phyloP scores from a whole-genome alignment of 1,139 yeast species.

The Oligophagozyma castellii region DNA sequence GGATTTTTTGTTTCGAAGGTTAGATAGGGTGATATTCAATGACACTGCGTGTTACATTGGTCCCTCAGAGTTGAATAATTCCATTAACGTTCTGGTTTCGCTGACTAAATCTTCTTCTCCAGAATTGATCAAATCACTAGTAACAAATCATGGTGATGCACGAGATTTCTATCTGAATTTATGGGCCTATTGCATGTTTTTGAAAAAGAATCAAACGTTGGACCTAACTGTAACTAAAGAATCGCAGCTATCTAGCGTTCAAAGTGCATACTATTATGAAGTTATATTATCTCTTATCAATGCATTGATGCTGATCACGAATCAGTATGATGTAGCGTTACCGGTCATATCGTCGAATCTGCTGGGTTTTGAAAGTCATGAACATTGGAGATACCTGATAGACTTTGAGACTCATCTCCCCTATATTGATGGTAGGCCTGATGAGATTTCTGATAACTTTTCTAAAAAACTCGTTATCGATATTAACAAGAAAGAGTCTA shows the following conservation, averaged over 20 bases:
- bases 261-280: slow-evolving; percentile 20
- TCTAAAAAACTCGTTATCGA: slow-evolving; percentile 1
- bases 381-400: slow-evolving; percentile 35
- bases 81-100: slow-evolving; percentile 51
- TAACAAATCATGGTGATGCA: slow-evolving; percentile 18
- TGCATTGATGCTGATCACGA: slow-evolving; percentile 33
- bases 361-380: slow-evolving; percentile 31
- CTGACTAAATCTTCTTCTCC: slow-evolving; percentile 38
- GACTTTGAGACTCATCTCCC: slow-evolving; percentile 38
- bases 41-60: slow-evolving; percentile 23
- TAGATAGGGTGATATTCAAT: slow-evolving; percentile 32
- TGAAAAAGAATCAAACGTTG: slow-evolving; percentile 28
- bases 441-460: slow-evolving; percentile 11
- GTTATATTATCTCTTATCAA: slow-evolving; percentile 36
- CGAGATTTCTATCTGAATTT: slow-evolving; percentile 30
- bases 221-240: slow-evolving; percentile 14
- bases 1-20: slow-evolving; percentile 42
- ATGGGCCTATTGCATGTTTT: slow-evolving; percentile 51
- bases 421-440: slow-evolving; percentile 27
- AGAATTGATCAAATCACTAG: slow-evolving; percentile 31
- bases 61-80: slow-evolving; percentile 39
- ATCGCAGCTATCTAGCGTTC: background rate
- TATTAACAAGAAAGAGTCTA: slow-evolving; percentile 1
- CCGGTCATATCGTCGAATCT: slow-evolving; percentile 33
- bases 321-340: slow-evolving; percentile 25